A percentile compares a stretch with the other conserved stretches of the same genome.
phyloP scores from a whole-genome alignment of 805 yeast genomes.

The Citeromyces nyonsensis region DNA sequence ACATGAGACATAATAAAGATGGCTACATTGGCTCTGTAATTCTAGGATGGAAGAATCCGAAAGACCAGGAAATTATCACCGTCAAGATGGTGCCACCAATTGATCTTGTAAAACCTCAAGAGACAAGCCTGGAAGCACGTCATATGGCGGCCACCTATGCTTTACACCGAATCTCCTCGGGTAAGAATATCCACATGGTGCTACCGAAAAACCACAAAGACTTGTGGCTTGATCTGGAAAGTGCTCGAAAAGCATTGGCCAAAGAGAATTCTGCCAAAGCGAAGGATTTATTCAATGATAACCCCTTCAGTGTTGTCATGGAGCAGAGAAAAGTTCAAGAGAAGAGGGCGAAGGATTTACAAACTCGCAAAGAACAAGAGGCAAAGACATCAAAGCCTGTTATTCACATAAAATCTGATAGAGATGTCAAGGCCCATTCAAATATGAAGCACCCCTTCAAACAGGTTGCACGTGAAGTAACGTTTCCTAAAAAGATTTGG shows the following conservation, averaged over 20 bases:
- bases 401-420: constrained; percentile 16
- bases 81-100: constrained; percentile 38
- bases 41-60: constrained; percentile 65
- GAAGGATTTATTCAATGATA: constrained; percentile 38
- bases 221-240: constrained; percentile 64
- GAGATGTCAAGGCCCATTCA: neutral
- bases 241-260: constrained; percentile 31
- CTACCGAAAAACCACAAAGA: constrained; percentile 71
- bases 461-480: constrained; percentile 4
- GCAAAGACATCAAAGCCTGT: constrained; percentile 21
- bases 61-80: constrained; percentile 50
- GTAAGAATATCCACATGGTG: constrained; percentile 76
- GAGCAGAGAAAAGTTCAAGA: constrained; percentile 34
- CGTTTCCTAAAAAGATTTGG: constrained; percentile 48
- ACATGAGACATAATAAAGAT: constrained; percentile 26
- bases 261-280: constrained; percentile 31
- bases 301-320: constrained; percentile 64
- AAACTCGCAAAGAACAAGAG: constrained; percentile 18
- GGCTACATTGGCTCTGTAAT: constrained; percentile 57
- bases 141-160: constrained; percentile 86
- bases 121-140: constrained; percentile 79
- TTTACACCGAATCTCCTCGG: constrained; percentile 61
- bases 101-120: constrained; percentile 44
- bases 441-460: constrained; percentile 1
- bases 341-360: constrained; percentile 27